Conservation (phyloP, 129 eudicot genomes). For the Flaveria bidentis region DNA sequence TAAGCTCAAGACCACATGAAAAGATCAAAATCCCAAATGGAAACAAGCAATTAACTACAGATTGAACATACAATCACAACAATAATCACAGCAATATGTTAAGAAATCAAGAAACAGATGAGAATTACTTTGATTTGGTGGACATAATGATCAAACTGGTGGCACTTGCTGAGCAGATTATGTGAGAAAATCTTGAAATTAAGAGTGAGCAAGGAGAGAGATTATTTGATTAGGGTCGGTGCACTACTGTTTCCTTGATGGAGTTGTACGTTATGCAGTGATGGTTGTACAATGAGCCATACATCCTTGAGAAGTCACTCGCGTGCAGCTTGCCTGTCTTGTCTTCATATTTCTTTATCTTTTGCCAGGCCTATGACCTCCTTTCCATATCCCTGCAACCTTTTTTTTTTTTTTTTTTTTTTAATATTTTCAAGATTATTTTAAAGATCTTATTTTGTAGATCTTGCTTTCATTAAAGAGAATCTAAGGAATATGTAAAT, state of each 20-base stretch:
- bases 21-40: constrained; percentile 28
- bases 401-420: constrained; percentile 3
- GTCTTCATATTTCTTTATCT: constrained; percentile 41
- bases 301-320: constrained; percentile 34
- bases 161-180: constrained; percentile 1
- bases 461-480: constrained; percentile 18
- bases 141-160: constrained; percentile 45
- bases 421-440: background rate
- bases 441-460: background rate
- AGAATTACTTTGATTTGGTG: constrained; percentile 76
- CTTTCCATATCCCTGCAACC: constrained; percentile 22
- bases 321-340: constrained; percentile 45
- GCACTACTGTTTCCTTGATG: background rate
- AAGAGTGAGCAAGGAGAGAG: constrained; percentile 14
- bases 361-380: constrained; percentile 38
- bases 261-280: constrained; percentile 30
- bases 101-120: constrained; percentile 1
- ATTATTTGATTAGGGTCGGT: constrained; percentile 46
- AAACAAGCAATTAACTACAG: constrained; percentile 15
- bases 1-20: constrained; percentile 17
- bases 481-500: background rate
- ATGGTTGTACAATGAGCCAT: constrained; percentile 13
- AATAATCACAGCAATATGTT: constrained; percentile 4
- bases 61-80: constrained; percentile 6
- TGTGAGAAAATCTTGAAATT: constrained; percentile 22